Evolutionary conservation across 768 basidiomycete genomes (phyloP).

Genomic region (Mycena chlorophos): DNA sequence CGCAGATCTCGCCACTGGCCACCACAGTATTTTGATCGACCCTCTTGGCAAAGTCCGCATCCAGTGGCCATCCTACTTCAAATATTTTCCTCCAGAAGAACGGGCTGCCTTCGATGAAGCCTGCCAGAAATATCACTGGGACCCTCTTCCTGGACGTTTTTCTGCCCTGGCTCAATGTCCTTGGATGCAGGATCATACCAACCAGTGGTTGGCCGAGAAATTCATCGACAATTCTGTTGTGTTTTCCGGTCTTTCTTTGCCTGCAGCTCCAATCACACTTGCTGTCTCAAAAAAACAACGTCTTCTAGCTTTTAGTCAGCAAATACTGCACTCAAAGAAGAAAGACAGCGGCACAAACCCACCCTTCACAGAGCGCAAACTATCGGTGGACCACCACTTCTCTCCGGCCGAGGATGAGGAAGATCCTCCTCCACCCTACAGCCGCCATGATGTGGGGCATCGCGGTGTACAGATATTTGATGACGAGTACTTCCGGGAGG

Average conservation of each 20-base stretch:
- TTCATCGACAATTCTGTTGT: too few species aligned
- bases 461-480: neutral
- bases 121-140: constrained; percentile 1
- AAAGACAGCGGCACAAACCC: too few species aligned
- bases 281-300: too few species aligned
- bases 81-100: neutral
- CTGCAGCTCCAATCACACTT: too few species aligned
- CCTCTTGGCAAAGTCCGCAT: constrained; percentile 5
- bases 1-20: neutral
- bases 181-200: neutral
- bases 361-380: too few species aligned
- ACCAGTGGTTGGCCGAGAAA: too few species aligned
- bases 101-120: neutral
- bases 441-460: neutral
- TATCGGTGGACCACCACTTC: too few species aligned
- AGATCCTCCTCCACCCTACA: neutral
- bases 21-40: constrained; percentile 2
- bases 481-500: neutral
- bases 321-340: too few species aligned
- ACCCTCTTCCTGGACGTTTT: neutral
- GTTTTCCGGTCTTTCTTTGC: too few species aligned
- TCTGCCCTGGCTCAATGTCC: neutral
- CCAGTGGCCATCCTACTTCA: neutral
- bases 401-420: neutral
- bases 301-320: too few species aligned